Evolutionary conservation across 257 asterid genomes (phyloP), one percentile per base, ranked within the genome.

Genomic region (Solanum ahanhuiri): DNA sequence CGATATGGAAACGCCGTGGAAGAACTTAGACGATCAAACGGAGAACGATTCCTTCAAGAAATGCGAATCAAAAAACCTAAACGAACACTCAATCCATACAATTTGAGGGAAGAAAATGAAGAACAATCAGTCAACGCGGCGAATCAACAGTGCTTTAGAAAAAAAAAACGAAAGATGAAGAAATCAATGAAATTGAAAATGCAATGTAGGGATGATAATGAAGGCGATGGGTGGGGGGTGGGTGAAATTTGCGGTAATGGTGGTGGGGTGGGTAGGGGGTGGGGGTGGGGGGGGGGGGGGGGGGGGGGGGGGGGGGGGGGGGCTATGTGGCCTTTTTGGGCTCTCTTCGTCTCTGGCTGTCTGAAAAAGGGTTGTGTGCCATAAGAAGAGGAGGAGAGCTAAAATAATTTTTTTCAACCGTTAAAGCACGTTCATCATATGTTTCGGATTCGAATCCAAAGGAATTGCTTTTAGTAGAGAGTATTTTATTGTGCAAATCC

Each of bases 1-100:
- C 82, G 90, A 82, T 94, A 89, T 90, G 82, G 96, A 88, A 93
- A 89, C 90, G 92, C 95, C 95, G 95, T 92, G 83, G 95, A 90
- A 86, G 89, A 88, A 71, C 83, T 88, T 64, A 34, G 28, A 72
- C 41, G 83, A 83, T 70, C 34, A 70, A 85, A 37, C 17, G 6
- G 86, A 37, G 15, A 35, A 43, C 10, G 41, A 84, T 12, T 30
- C 85, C 67, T 57, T 25, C 51, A 15, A 18, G 82, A 69, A 43
- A 58, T 25, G 20, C 12, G 7, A 22, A 45, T 79, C n/a, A 28
- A 45, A 85, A 85, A 69, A 64, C 87, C 82, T 43, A 84, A 64
- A 4, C 69, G 5, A 9, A n/a, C 17, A 35, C 54, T 35, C n/a
- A 10, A 22, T 37, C 30, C 48, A 20, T 73, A 73, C 54, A 22